Base-by-base conservation (phyloP, 2,329 filamentous ascomycete species). In the Fusarium camptoceras region DNA sequence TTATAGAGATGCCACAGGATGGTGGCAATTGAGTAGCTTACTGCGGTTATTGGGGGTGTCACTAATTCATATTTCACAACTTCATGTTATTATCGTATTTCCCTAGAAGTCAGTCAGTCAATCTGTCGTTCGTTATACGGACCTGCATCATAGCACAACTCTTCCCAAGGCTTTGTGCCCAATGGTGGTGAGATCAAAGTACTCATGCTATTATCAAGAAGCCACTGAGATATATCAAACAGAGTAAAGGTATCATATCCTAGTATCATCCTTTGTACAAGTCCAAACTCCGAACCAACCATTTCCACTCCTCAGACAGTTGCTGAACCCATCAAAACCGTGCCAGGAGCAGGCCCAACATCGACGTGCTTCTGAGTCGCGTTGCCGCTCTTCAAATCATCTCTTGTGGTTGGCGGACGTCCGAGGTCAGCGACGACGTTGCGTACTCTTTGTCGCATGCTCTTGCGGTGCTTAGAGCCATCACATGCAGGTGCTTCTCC, bases 341-440 rank as follows among this genome's bases (percentile, higher is more conserved):
- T 71, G 12, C 68, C 70, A 16, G 73, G 65, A 34, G 77, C 55
- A 34, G 76, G 71, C 9, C 76, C 75, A 43, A 76, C 66, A 34
- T 78, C 74, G 49, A 73, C 64, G 66, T 75, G 76, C 43, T 73
- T 75, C 57, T 73, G 66, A 37, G 77, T 75, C 47, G 46, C 60
- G 59, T 71, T 78, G 37, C 78, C 78, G 15, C 75, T 75, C 69
- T 75, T 77, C 54, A 71, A 77, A 59, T 79, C 78, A 58, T 78
- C 75, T 48, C 76, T 68, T 28, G 65, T 56, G 15, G 78, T 79
- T 3, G 78, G 78, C 44, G 78, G 78, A 28, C 68, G 74, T 54
- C 78, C 78, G 51, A 79, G 71, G 50, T 79, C 77, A 50, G 76
- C 70, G 30, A 79, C 71, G 53, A 79, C 73, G 47, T 78, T 77